These are phyloP conservation scores for Cladorrhinum sp. DNA, from an alignment of 2,329 filamentous ascomycete genomes.

Conservation along the genomic window DNA sequence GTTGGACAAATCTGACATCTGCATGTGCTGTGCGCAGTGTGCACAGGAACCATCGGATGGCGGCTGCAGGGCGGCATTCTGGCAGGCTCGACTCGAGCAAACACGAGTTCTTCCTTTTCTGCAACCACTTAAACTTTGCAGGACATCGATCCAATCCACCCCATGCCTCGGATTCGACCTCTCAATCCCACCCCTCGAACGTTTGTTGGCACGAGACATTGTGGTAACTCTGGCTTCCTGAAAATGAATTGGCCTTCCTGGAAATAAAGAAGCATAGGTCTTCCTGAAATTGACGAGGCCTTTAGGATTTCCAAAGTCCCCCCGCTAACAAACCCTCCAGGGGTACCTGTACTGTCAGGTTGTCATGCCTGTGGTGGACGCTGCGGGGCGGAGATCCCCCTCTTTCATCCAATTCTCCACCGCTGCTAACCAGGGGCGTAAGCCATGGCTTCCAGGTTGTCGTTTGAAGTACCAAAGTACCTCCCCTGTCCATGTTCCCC, in stretches of 20 bases:
- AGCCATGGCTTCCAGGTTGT: slow-evolving; percentile 1
- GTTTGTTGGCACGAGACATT: too few species aligned
- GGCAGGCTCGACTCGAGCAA: background rate
- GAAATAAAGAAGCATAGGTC: too few species aligned
- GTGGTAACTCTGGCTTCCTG: too few species aligned
- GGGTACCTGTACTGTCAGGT: background rate
- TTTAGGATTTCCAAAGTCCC: too few species aligned
- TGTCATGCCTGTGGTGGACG: background rate
- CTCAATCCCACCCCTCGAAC: too few species aligned
- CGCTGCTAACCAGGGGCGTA: background rate
- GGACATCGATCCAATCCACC: too few species aligned
- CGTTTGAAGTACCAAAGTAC: slow-evolving; percentile 7
- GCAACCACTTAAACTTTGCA: slow-evolving; percentile 6
- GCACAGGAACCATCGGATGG: background rate
- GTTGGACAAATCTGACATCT: slow-evolving; percentile 7
- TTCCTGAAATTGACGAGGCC: too few species aligned
- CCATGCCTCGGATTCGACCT: background rate
- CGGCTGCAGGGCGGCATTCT: background rate
- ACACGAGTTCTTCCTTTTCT: background rate
- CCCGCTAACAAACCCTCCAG: too few species aligned
- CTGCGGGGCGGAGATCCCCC: slow-evolving; percentile 3
- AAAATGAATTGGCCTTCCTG: too few species aligned
- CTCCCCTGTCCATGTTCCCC: slow-evolving; percentile 12
- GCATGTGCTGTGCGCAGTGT: background rate
- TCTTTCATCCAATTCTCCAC: background rate